Evolutionary conservation across 768 basidiomycete genomes (phyloP), one percentile per base, ranked within the genome.

Genomic region (Boletus sensibilis): DNA sequence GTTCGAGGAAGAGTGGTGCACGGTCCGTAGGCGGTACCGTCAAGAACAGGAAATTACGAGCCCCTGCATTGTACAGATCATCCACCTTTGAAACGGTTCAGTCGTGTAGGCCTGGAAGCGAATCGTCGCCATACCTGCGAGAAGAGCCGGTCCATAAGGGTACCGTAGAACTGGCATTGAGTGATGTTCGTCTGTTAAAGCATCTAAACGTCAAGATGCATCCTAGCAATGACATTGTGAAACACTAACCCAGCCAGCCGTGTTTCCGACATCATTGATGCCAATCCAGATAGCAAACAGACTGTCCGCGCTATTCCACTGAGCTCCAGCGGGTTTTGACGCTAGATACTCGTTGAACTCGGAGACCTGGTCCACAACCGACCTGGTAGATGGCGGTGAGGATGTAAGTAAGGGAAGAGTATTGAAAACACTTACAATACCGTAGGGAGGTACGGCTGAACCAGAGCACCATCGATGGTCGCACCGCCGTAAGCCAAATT

Each of bases 281-380:
- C 87, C 87, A 54, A 89, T 86, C 78, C 79, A 88, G n/a, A 87
- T 69, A 0, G 81, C 81, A 68, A 89, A 88, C 45, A 88, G 62
- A 50, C 84, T 65, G 62, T 87, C 82, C 4, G 64, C 60, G 53
- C 79, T 78, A 23, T 78, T 77, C 87, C 87, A 88, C 0, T 80
- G 78, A 1, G 81, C 78, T 2, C 68, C 71, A 9, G 75, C 67
- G 1, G 85, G 84, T 64, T 81, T 82, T 35, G 62, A 71, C 2
- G 75, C 81, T 1, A 75, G 78, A 9, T 75, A 71, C 18, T 57
- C 61, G 49, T 86, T 70, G 69, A 86, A 88, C 55, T 83, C 67
- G 54, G 81, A 80, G 18, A 88, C 83, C 62, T 89, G 86, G 55
- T 87, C 83, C 0, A 76, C 68, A 18, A 69, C 10, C 1, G 67